Conservation (phyloP, 345 rosid species). For the Anastatica hierochuntica region DNA sequence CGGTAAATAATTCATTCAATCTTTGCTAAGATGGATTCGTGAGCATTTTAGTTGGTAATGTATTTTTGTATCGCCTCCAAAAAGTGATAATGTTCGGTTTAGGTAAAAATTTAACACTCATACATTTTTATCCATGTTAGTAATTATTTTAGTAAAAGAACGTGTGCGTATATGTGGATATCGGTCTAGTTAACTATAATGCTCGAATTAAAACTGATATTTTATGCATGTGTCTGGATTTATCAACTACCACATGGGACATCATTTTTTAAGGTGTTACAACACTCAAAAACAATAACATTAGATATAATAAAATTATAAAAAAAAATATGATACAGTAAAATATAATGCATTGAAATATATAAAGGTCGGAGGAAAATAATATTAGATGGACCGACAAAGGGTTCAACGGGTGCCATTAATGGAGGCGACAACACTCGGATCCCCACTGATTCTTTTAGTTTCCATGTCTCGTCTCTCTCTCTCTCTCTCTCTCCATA, state of each 20-base stretch:
- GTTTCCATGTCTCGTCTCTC: constrained; percentile 39
- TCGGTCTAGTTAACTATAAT: not conserved
- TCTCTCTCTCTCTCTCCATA: constrained; percentile 20
- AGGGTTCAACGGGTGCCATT: constrained; percentile 58
- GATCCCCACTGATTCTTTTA: constrained; percentile 65
- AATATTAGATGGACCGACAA: constrained; percentile 58
- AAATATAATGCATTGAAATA: not conserved
- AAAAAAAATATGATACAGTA: too few relatives aligned
- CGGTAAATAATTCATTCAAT: too few relatives aligned
- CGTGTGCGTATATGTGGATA: too few relatives aligned
- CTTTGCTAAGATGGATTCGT: too few relatives aligned
- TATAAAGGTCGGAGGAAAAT: constrained; percentile 7
- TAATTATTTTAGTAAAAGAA: too few relatives aligned
- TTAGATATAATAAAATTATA: constrained; percentile 1
- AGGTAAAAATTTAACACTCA: too few relatives aligned
- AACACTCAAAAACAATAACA: constrained; percentile 14
- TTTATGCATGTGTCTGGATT: not conserved
- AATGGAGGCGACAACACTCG: constrained; percentile 75
- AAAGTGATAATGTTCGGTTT: too few relatives aligned
- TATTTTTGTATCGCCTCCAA: too few relatives aligned
- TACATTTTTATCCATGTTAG: too few relatives aligned
- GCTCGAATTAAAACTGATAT: constrained; percentile 4
- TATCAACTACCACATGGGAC: constrained; percentile 24
- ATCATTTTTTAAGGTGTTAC: constrained; percentile 19
- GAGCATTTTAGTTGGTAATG: too few relatives aligned